Evolutionary conservation across 768 basidiomycete genomes (phyloP).

Genomic region (Candolleomyces aberdarensis): DNA sequence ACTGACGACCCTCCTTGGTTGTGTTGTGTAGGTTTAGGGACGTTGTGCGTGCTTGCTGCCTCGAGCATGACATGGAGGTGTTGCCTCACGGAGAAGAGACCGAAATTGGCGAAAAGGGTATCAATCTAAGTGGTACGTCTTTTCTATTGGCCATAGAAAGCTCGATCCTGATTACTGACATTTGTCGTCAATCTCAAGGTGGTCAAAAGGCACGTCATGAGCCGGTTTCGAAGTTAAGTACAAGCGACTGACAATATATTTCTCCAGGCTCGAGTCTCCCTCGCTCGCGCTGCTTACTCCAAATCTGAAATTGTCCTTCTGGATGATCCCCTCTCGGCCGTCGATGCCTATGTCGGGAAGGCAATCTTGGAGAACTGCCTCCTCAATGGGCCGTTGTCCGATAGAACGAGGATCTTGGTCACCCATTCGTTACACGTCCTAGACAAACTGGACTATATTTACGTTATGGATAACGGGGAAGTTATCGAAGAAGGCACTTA

Average conservation of each 20-base stretch:
- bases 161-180: neutral
- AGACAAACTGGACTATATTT: slow-evolving; percentile 51
- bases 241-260: neutral
- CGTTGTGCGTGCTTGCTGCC: slow-evolving; percentile 59
- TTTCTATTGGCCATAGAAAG: neutral
- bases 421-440: slow-evolving; percentile 49
- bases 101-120: slow-evolving; percentile 69
- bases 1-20: no score
- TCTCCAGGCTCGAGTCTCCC: slow-evolving; percentile 52
- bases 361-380: slow-evolving; percentile 56
- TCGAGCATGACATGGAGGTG: slow-evolving; percentile 67
- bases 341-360: slow-evolving; percentile 67
- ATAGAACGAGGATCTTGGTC: slow-evolving; percentile 51
- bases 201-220: neutral
- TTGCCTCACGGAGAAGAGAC: slow-evolving; percentile 65
- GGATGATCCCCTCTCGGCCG: slow-evolving; percentile 72
- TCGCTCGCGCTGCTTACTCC: slow-evolving; percentile 71
- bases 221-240: no score
- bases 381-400: slow-evolving; percentile 39
- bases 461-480: slow-evolving; percentile 47
- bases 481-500: slow-evolving; percentile 58
- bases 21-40: slow-evolving; percentile 21
- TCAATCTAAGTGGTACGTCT: slow-evolving; percentile 47
- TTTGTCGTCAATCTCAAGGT: neutral
- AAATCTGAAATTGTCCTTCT: slow-evolving; percentile 63